Conservation (phyloP, 164 flowering plant genomes). For the Magnolia changhungtana region DNA sequence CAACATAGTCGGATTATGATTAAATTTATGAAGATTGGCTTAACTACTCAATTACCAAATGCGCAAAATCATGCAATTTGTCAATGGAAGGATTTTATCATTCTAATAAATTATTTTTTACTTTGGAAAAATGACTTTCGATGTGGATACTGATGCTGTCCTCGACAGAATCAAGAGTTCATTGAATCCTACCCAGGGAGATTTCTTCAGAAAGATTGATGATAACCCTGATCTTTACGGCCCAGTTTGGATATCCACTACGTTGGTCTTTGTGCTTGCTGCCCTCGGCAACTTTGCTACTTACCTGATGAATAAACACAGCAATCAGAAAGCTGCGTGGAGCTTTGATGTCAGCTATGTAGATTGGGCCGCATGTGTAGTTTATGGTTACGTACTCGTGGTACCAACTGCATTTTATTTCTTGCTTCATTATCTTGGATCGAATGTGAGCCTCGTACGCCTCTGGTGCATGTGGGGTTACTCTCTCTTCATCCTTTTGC, state of each 20-base stretch:
- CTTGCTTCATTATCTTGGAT: constrained; percentile 80
- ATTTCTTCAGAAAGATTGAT: constrained; percentile 84
- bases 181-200: constrained; percentile 61
- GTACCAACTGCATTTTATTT: constrained; percentile 91
- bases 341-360: constrained; percentile 80
- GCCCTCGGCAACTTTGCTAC: constrained; percentile 93
- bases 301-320: constrained; percentile 61
- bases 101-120: too few species aligned
- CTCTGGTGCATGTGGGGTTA: constrained; percentile 99
- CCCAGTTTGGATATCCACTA: constrained; percentile 85
- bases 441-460: constrained; percentile 60
- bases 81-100: too few species aligned
- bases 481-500: constrained; percentile 76
- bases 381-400: constrained; percentile 71
- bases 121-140: constrained; percentile 27
- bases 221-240: constrained; percentile 97
- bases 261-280: constrained; percentile 79
- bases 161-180: constrained; percentile 75
- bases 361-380: constrained; percentile 56
- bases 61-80: too few species aligned
- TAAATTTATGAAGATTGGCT: too few species aligned
- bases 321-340: constrained; percentile 52
- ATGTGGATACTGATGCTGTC: constrained; percentile 90
- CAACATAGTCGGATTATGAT: too few species aligned
- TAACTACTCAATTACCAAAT: too few species aligned